These are phyloP conservation scores for Liriodendron chinense DNA, from an alignment of 164 flowering plant genomes.

Conservation along the genomic window DNA sequence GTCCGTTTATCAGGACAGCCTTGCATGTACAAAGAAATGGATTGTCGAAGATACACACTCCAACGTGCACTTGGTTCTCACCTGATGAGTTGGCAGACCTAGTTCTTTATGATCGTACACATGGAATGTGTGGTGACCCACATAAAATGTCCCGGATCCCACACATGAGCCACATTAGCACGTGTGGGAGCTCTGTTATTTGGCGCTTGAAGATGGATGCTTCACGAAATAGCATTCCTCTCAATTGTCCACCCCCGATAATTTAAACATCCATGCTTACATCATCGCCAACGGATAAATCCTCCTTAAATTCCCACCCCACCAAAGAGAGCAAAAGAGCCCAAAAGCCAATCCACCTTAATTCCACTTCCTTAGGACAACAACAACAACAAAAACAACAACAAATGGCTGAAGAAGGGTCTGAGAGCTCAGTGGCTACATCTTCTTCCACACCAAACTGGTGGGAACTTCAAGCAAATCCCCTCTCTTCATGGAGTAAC, in stretches of 20 bases:
- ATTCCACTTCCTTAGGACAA: not conserved
- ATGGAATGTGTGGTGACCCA: no score
- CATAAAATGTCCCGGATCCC: no score
- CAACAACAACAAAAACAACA: not conserved
- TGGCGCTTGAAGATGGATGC: not conserved
- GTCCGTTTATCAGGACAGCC: no score
- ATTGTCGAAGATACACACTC: no score
- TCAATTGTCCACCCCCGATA: conserved; percentile 11
- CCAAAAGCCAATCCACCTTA: conserved; percentile 1
- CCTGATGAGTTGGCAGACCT: no score
- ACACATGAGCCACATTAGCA: not conserved
- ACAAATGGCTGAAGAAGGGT: conserved; percentile 48
- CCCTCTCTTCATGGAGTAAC: conserved; percentile 35
- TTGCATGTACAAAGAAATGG: no score
- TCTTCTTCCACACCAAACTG: conserved; percentile 40
- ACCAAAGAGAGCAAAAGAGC: conserved; percentile 14
- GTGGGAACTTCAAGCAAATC: conserved; percentile 43
- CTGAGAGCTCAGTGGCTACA: conserved; percentile 39
- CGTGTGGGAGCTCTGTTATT: not conserved
- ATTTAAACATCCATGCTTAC: conserved; percentile 26
- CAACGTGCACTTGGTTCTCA: no score
- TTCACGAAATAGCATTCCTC: not conserved
- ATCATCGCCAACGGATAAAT: conserved; percentile 30
- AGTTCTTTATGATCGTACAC: no score
- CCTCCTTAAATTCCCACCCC: conserved; percentile 28